Conservation (phyloP, 148 eudicot species). For the Vaccinium vitisidaea region DNA sequence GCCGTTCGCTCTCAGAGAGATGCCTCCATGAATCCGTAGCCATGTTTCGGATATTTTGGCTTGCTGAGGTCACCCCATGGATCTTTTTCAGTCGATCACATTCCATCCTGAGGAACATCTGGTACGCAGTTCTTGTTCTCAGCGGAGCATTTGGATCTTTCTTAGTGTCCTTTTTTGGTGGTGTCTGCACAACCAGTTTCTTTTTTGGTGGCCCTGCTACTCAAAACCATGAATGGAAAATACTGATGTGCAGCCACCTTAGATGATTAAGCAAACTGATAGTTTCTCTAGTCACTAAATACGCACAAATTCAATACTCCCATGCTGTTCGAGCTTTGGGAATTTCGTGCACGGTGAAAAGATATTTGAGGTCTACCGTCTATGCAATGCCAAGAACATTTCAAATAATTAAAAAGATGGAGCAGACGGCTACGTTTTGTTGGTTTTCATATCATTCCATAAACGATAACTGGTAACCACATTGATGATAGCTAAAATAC, state of each 20-base stretch:
- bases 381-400: neutral
- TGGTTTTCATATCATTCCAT: neutral
- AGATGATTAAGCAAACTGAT: neutral
- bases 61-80: slow-evolving; percentile 32
- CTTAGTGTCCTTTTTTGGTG: slow-evolving; percentile 10
- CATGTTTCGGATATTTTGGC: slow-evolving; percentile 26
- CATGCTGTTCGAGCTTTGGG: neutral
- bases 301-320: neutral
- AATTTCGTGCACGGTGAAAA: neutral
- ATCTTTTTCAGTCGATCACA: slow-evolving; percentile 29
- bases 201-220: slow-evolving; percentile 20
- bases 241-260: neutral
- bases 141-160: slow-evolving; percentile 27
- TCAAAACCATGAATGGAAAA: neutral
- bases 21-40: slow-evolving; percentile 37
- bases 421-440: neutral
- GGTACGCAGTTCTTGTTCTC: slow-evolving; percentile 34
- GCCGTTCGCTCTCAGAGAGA: slow-evolving; percentile 31
- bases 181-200: neutral
- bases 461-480: too few relatives aligned
- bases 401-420: neutral
- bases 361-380: neutral
- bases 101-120: slow-evolving; percentile 38
- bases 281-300: neutral
- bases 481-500: neutral